Base-by-base conservation (phyloP, 2,329 filamentous ascomycete species). In the Fusarium piperis region DNA sequence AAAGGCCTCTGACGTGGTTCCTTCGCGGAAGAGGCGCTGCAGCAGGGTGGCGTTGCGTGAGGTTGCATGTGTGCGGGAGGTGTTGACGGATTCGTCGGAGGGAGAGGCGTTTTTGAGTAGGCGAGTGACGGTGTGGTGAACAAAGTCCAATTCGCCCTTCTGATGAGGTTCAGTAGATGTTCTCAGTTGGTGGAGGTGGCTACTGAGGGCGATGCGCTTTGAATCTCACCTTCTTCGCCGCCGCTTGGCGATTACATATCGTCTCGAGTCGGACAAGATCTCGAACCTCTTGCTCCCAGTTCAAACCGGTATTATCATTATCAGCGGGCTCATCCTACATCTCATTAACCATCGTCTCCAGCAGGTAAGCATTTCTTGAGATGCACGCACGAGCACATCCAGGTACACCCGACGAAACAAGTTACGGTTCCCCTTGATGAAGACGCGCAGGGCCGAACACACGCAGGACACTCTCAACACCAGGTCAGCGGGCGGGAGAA, bases 381-480 rank as follows among this genome's bases (percentile, higher is more conserved):
- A n/a, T 30, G 4, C 10, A 68, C 83, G 74, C 79, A 92, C 90
- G 61, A 90, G 84, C 46, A 80, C 79, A 16, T 82, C 82, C 5
- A 91, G 79, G 77, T 93, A 94, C 8, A 93, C 81, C 23, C 87
- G 85, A 65, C 88, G 90, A 78, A 86, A 91, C 13, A 94, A 81
- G 10, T 87, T 81, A 16, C 80, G 78, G 77, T 94, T 93, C 46
- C 83, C 84, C 55, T 81, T 83, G 59, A 92, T 83, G 68, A 89
- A 88, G 35, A 81, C 78, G 65, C 87, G 80, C 52, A 94, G 81
- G 12, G 75, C 78, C 18, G 80, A 84, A 77, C 88, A 92, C 52
- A 86, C 86, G 65, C 78, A 79, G 38, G 85, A 83, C 48, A 92
- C 76, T 9, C 80, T 77, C 2, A 84, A 82, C 10, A 48, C 23